A percentile compares a stretch with the other conserved stretches of the same genome.
phyloP scores from a whole-genome alignment of 1,139 yeast species.

The Pichia sp. region DNA sequence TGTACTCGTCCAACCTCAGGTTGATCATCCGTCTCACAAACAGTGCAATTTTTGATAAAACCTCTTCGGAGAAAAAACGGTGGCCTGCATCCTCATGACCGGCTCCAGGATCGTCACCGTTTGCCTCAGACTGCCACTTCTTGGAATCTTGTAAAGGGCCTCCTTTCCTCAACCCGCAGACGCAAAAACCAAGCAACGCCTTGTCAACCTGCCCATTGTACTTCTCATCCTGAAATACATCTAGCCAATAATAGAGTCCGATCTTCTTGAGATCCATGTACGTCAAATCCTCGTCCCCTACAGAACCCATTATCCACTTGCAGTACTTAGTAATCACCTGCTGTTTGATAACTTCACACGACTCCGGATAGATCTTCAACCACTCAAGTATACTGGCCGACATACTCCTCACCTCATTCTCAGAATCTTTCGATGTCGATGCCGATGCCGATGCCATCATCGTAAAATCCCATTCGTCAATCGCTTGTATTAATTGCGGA shows the following conservation, averaged over 20 bases:
- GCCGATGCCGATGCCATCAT: not conserved
- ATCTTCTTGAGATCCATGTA: constrained; percentile 6
- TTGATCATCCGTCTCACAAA: not conserved
- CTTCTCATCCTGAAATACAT: not conserved
- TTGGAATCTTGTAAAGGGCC: not conserved
- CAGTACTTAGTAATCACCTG: not conserved
- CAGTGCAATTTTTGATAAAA: not conserved
- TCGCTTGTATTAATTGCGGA: constrained; percentile 37
- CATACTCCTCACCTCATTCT: not conserved
- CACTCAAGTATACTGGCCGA: not conserved
- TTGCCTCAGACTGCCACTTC: not conserved
- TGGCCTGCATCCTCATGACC: not conserved
- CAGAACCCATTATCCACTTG: not conserved
- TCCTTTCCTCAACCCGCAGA: not conserved
- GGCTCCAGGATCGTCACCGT: not conserved
- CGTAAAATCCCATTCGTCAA: not conserved
- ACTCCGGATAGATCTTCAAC: not conserved
- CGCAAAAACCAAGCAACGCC: not conserved
- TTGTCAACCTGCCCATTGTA: not conserved
- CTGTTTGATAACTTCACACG: not conserved
- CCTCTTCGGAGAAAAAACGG: not conserved
- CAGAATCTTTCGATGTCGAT: not conserved
- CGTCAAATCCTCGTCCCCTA: not conserved
- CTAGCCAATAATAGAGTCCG: constrained; percentile 11
- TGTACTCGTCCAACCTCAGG: not conserved